Evolutionary conservation across 441 rosid genomes (phyloP).

Genomic region (Euphorbia schlechtendalii): DNA sequence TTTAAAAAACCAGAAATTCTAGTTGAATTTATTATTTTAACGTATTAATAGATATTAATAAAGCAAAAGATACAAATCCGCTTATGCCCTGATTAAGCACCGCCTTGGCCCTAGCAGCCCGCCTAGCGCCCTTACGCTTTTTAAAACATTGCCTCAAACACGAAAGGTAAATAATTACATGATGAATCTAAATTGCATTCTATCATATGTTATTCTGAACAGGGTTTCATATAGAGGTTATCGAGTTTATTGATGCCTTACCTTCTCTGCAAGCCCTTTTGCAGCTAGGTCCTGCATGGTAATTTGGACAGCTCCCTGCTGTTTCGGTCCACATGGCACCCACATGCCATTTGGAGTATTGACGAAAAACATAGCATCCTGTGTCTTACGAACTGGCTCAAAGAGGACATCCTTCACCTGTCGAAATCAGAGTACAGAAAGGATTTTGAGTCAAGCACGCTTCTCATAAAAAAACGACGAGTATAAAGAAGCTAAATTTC

Average conservation of each 20-base stretch:
- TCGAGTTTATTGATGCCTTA: constrained; percentile 15
- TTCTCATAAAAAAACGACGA: constrained; percentile 1
- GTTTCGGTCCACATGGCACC: constrained; percentile 97
- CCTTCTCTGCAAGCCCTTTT: constrained; percentile 75
- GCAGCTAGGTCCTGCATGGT: constrained; percentile 89
- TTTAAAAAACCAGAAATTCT: no score
- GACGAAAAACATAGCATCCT: constrained; percentile 89
- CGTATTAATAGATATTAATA: no score
- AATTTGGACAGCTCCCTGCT: constrained; percentile 75
- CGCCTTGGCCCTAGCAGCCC: no score
- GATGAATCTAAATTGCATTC: background rate
- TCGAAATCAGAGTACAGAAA: constrained; percentile 11
- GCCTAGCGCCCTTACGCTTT: no score
- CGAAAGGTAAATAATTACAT: background rate
- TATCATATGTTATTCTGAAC: background rate
- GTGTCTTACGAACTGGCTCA: constrained; percentile 97
- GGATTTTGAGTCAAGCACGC: background rate
- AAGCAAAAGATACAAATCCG: no score
- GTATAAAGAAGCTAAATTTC: constrained; percentile 3
- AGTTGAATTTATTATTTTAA: no score
- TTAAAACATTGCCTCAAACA: background rate
- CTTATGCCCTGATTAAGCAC: no score
- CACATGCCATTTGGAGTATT: constrained; percentile 64
- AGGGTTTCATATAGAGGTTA: background rate
- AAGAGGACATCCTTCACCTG: constrained; percentile 98